Evolutionary conservation across 257 asterid genomes (phyloP).

Genomic region (Gynochthodes officinalis): DNA sequence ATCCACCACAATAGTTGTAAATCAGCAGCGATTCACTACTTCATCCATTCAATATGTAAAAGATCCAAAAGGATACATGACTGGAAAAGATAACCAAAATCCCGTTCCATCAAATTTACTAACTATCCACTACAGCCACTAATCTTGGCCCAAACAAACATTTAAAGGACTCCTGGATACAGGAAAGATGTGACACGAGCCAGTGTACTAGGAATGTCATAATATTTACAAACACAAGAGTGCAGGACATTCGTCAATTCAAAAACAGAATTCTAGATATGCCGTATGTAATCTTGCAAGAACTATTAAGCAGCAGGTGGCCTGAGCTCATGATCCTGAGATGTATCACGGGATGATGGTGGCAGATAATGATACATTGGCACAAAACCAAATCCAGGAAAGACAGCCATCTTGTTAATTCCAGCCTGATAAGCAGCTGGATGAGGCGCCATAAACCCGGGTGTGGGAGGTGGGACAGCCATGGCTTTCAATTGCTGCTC

Average conservation of each 20-base stretch:
- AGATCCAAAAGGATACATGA: background rate
- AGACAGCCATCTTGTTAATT: conserved; percentile 63
- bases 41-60: background rate
- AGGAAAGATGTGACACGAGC: background rate
- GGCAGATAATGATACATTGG: conserved; percentile 92
- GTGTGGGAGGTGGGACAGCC: conserved; percentile 50
- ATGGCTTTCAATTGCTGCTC: conserved; percentile 68
- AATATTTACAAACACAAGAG: conserved; percentile 10
- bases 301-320: conserved; percentile 79
- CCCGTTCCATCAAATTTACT: conserved; percentile 4
- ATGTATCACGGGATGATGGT: conserved; percentile 60
- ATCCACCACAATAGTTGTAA: background rate
- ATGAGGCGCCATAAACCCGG: conserved; percentile 64
- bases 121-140: background rate
- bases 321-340: conserved; percentile 73
- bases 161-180: background rate
- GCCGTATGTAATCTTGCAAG: conserved; percentile 16
- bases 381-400: conserved; percentile 62
- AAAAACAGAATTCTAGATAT: conserved; percentile 6
- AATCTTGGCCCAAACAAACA: background rate
- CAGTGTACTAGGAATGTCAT: background rate
- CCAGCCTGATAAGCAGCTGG: conserved; percentile 55
- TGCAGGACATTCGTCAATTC: conserved; percentile 10
- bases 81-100: background rate
- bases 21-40: background rate